Base-by-base conservation (phyloP, 140 eudicot genomes). In the Stevia rebaudiana region DNA sequence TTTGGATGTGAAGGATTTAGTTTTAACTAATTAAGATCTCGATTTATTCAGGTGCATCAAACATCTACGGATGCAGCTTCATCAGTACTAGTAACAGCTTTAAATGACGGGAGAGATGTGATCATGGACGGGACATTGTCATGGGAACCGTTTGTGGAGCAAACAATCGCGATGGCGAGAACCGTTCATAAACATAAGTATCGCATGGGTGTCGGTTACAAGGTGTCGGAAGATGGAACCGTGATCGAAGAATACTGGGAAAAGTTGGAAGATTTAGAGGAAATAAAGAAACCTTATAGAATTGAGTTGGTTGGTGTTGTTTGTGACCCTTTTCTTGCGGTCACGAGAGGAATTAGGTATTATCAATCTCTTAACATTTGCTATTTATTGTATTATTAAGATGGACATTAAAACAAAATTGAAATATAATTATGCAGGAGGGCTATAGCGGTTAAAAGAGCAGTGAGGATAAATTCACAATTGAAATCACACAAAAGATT, bases 51-150 rank as follows among this genome's bases (percentile, higher is more conserved):
- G 96, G 98, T 92, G 71, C 99, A 92, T 67, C 90, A 92, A 81
- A 76, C 86, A 18, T 92, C 99, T 0, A 88, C 90, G 0, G 85
- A 88, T 68, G 99, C 99, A 4, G 99, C 99, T 16, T 92, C 99
- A 3, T 88, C 97, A 0, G 74, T 92, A 23, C 69, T 92, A 59
- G 99, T 92, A 42, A 83, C 96, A 21, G 99, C 99, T 0, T 83
- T 92, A 6, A 92, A 92, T 8, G 95, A 92, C 21, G 97, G 99
- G 13, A 81, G 99, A 19, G 99, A 92, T 35, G 99, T 92, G 75
- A 88, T 92, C 37, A 92, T 92, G 99, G 99, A 92, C 41, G 99
- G 99, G 11, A 92, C 99, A 2, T 64, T 92, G 9, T 74, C 99
- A 18, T 92, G 99, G 99, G 94, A 70, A 64, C 99, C 99, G n/a